Conservation (phyloP, 1,284 basidiomycete genomes). For the Ustilago curta region DNA sequence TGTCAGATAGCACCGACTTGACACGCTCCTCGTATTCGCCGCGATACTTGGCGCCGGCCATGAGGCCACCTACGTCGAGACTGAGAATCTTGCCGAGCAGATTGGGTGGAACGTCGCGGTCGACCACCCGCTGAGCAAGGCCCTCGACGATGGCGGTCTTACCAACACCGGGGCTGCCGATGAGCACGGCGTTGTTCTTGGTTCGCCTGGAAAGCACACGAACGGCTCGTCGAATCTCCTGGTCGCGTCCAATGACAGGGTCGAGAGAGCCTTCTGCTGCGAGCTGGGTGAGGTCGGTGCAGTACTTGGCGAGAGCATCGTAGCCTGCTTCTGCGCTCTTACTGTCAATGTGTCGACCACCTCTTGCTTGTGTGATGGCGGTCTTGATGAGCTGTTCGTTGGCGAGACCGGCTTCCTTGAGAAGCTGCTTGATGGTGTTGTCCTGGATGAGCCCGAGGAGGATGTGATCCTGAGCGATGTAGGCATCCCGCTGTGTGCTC, state of each 20-base stretch:
- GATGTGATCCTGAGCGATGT: conserved; percentile 89
- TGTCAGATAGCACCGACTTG: conserved; percentile 88
- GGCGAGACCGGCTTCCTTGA: conserved; percentile 82
- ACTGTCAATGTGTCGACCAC: conserved; percentile 83
- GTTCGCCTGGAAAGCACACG: conserved; percentile 73
- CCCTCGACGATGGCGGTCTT: conserved; percentile 87
- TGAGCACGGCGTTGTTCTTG: conserved; percentile 91
- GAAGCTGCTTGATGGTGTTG: conserved; percentile 74
- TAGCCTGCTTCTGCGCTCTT: conserved; percentile 74
- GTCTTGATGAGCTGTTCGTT: conserved; percentile 79
- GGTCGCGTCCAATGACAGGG: conserved; percentile 73
- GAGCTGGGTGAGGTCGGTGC: conserved; percentile 74
- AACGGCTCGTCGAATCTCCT: conserved; percentile 68
- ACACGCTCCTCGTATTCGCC: conserved; percentile 98
- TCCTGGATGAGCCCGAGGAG: conserved; percentile 83
- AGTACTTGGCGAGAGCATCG: conserved; percentile 70
- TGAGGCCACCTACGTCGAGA: conserved; percentile 92
- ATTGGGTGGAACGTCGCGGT: conserved; percentile 91
- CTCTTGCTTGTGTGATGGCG: conserved; percentile 82
- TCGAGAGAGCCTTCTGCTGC: conserved; percentile 73
- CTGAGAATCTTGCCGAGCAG: conserved; percentile 82
- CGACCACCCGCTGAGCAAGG: conserved; percentile 93
- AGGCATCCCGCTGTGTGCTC: conserved; percentile 79
- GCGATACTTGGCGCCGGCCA: conserved; percentile 95
- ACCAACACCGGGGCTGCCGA: conserved; percentile 74